Percentiles rank a stretch among this genome's conserved stretches.
phyloP scores from a whole-genome alignment of 148 eudicot species.

The Persicaria maculosa region DNA sequence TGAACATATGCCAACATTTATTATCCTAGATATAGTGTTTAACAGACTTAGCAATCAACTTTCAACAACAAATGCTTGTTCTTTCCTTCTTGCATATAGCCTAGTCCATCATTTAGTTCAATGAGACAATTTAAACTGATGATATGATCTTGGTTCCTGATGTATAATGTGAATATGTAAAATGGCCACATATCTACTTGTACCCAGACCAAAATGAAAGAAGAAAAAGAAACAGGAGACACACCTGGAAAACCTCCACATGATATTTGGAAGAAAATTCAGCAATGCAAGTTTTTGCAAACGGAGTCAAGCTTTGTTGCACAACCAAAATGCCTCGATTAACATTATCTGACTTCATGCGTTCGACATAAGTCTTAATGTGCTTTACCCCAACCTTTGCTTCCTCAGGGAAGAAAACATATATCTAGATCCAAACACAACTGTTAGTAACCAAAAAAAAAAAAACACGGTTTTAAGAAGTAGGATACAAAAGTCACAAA shows the following conservation, averaged over 20 bases:
- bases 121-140: too few species aligned
- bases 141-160: too few species aligned
- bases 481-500: neutral
- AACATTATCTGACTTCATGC: conserved; percentile 57
- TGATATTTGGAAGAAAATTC: conserved; percentile 39
- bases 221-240: neutral
- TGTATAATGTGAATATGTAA: too few species aligned
- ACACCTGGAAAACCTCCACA: conserved; percentile 72
- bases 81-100: too few species aligned
- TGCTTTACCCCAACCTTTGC: conserved; percentile 60
- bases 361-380: conserved; percentile 44
- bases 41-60: neutral
- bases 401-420: conserved; percentile 66
- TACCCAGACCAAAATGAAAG: neutral
- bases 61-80: too few species aligned
- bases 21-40: neutral
- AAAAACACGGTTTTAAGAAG: neutral
- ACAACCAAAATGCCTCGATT: conserved; percentile 58
- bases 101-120: too few species aligned
- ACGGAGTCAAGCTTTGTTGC: conserved; percentile 54
- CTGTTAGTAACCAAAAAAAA: neutral
- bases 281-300: conserved; percentile 48
- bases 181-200: too few species aligned
- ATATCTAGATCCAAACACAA: conserved; percentile 37
- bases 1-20: neutral